Percentiles rank a stretch among this genome's conserved stretches.
Conservation (phyloP, 805 yeast genomes). For the Lipomyces yamanashiensis region DNA sequence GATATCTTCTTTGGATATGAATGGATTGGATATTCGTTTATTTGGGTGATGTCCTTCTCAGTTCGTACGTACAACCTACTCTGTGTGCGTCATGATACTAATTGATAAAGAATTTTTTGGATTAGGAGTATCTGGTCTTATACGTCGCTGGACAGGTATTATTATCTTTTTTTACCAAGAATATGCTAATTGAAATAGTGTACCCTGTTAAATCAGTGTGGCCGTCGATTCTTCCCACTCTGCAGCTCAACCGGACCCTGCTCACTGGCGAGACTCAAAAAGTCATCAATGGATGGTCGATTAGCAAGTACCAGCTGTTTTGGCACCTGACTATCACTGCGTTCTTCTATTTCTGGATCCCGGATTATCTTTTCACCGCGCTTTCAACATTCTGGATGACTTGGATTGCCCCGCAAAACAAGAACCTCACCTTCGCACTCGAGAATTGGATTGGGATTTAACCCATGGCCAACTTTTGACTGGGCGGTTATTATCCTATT, state of each 20-base stretch:
- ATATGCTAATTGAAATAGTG: too few relatives aligned
- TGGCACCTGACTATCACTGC: slow-evolving; percentile 48
- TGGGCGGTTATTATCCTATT: slow-evolving; percentile 46
- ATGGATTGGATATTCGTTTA: slow-evolving; percentile 54
- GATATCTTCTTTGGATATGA: slow-evolving; percentile 47
- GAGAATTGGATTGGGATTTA: slow-evolving; percentile 56
- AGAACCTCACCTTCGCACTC: slow-evolving; percentile 56
- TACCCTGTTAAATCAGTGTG: slow-evolving; percentile 64
- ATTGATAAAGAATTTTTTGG: slow-evolving; percentile 52
- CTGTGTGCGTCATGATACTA: slow-evolving; percentile 35
- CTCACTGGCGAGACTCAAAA: slow-evolving; percentile 50
- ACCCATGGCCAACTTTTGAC: slow-evolving; percentile 49
- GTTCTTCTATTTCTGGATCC: slow-evolving; percentile 68
- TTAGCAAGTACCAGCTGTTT: slow-evolving; percentile 58
- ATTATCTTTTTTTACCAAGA: too few relatives aligned
- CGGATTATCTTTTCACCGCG: slow-evolving; percentile 66
- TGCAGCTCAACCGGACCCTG: slow-evolving; percentile 55
- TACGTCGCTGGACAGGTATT: slow-evolving; percentile 54
- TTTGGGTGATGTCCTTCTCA: slow-evolving; percentile 55
- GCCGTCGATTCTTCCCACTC: slow-evolving; percentile 56
- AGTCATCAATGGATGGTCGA: slow-evolving; percentile 62
- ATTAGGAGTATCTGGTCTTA: slow-evolving; percentile 66
- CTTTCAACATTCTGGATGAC: slow-evolving; percentile 66
- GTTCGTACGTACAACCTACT: slow-evolving; percentile 44
- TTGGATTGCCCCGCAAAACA: slow-evolving; percentile 46